Evolutionary conservation across 2,329 filamentous ascomycete genomes (phyloP), one percentile per base, ranked within the genome.

Genomic region (Epichloe brachyelytri): DNA sequence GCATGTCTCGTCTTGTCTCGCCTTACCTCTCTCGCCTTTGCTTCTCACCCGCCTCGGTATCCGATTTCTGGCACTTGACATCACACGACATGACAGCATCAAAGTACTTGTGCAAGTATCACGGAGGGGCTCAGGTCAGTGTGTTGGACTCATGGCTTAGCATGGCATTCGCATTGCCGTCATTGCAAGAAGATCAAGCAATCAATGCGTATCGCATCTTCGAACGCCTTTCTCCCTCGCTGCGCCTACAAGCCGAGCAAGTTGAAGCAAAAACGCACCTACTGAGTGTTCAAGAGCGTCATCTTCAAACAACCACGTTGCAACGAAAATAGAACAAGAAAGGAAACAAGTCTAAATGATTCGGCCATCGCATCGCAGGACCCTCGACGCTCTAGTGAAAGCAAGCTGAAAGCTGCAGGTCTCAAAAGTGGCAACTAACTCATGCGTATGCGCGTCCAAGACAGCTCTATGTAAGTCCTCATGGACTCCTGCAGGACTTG

Each of bases 321-420:
- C 12, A n/a, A 6, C 5, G 15, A 46, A 36, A 34, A 46, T 46
- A 34, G 43, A 46, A 34, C 26, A n/a, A 19, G n/a, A 46, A 49
- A n/a, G 26, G 26, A 15, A n/a, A 36, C n/a, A 43, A 15, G 47
- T 43, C 37, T 15, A 11, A 43, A 19, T 33, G 34, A 51, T 47
- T 47, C 19, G 19, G 19, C 14, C 33, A 17, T 20, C 37, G 17
- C 40, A 17, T 30, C 30, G 8, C 19, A 15, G 11, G 14, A 22
- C 14, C 7, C 34, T 50, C 15, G 34, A 20, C 39, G 14, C 41
- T 50, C 30, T 12, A 15, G 46, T 20, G 14, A 43, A 51, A 43
- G 45, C 34, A n/a, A 55, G 55, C 55, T 55, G 55, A 57, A 55
- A 49, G 47, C 50, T 54, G 55, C 51, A 54, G 47, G 26, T 44